Base-by-base conservation (phyloP, 495 filamentous ascomycete genomes). In the Cudoniella acicularis region DNA sequence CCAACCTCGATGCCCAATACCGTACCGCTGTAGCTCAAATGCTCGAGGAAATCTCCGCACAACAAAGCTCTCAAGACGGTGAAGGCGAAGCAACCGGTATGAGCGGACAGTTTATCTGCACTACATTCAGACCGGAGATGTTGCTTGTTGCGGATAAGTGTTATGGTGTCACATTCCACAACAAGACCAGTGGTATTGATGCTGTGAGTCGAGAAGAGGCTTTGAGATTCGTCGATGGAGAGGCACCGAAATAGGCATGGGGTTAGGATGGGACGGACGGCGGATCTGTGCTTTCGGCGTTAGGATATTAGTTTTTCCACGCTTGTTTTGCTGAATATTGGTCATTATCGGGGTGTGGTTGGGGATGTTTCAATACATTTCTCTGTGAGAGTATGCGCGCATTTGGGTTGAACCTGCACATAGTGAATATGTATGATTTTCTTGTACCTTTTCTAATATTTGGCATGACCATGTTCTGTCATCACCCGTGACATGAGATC, bases 51-150 rank as follows among this genome's bases (percentile, higher is more conserved):
- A 90, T 93, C 62, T 89, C 90, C 10, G 68, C 72, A 49, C 77
- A 78, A 60, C 78, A 79, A 43, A 72, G 74, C 54, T 77, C 74
- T 21, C 56, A 68, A 3, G 49, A 60, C 23, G 78, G 77, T 56
- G 77, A 75, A 10, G 77, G 73, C 26, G 76, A 75, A 1, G 60
- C 27, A 2, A 57, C 51, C 1, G 59, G 54, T 0, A 71, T 71
- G 41, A 69, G 67, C 46, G 72, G 71, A 0, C 88, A 92, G 63
- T 91, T 92, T 68, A 92, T 92, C 70, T 83, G 79, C 77, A 99
- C 94, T 2, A 99, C 94, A 3, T 99, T 99, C 85, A 82, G 94
- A 27, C 95, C 95, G 17, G 94, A 99, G 74, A 96, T 99, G 80
- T 79, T 99, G 58, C 82, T 86, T 51, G 91, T 98, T 36, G 95